Evolutionary conservation across 495 filamentous ascomycete species (phyloP).

Genomic region (Tuber umbilicatum): DNA sequence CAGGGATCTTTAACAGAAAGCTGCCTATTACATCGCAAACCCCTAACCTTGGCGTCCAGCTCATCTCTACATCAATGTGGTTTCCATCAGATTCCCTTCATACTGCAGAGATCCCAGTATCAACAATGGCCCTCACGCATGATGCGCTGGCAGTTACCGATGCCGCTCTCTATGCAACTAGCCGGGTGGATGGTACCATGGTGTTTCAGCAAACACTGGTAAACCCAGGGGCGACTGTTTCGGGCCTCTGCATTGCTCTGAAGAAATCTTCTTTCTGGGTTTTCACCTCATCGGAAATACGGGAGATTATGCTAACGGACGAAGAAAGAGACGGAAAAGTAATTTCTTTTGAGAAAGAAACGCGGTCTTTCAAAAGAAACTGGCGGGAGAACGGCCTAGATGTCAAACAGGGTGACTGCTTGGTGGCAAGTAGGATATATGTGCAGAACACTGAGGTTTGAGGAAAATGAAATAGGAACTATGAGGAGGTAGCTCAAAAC

Average conservation of each 20-base stretch:
- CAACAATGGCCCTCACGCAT: constrained; percentile 77
- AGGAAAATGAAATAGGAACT: constrained; percentile 90
- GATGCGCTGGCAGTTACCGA: constrained; percentile 80
- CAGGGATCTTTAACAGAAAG: constrained; percentile 82
- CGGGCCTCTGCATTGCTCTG: constrained; percentile 76
- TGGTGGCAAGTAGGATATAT: constrained; percentile 70
- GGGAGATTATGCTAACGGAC: constrained; percentile 83
- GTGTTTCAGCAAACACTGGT: constrained; percentile 81
- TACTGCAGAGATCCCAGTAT: constrained; percentile 59
- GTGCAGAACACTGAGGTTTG: constrained; percentile 84
- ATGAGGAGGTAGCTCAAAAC: constrained; percentile 89
- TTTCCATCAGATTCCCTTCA: constrained; percentile 65
- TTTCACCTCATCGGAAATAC: constrained; percentile 85
- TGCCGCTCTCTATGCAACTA: constrained; percentile 70
- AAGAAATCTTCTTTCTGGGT: constrained; percentile 96
- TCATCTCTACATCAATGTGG: constrained; percentile 66
- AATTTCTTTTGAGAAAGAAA: constrained; percentile 81
- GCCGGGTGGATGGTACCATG: constrained; percentile 72
- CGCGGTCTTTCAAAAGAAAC: constrained; percentile 67
- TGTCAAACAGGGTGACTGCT: constrained; percentile 79
- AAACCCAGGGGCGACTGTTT: constrained; percentile 64
- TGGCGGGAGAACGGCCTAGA: constrained; percentile 81
- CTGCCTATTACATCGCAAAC: constrained; percentile 52
- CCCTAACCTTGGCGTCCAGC: constrained; percentile 56
- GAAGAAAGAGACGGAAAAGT: constrained; percentile 80